Base-by-base conservation (phyloP, 1,139 yeast species). In the Suhomyces bokatorum region DNA sequence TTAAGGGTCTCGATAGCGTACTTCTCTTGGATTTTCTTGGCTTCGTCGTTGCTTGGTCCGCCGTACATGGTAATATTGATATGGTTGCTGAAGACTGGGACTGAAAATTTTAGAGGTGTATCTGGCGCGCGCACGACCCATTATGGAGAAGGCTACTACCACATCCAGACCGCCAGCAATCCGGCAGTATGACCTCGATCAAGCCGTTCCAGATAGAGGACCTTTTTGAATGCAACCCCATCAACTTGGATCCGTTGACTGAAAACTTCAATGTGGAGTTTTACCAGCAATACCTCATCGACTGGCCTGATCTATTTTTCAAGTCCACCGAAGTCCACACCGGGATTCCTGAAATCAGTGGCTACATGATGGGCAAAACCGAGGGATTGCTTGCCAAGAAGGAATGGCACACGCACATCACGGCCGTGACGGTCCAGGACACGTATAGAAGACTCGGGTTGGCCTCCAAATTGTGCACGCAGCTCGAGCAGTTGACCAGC, bases 341-440 rank as follows among this genome's bases (percentile, higher is more conserved):
- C 27, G 56, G 56, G 4, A 35, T 35, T 1, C 55, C 59, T 27
- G 69, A 68, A 37, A 72, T 79, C 16, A 80, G 85, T 38, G 95
- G 93, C 0, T 86, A 86, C 58, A 84, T 95, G 95, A 83, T 95
- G 81, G 99, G 95, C n/a, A 95, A 95, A 64, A 85, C 96, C 3
- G 99, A 95, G 64, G 99, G 99, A 1, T 58, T 67, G 44, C 51
- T 73, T 33, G 69, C 72, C 17, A 80, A 77, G 14, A 80, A 77
- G 44, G 95, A 90, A 53, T 93, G 97, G 96, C 99, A 95, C 60
- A 82, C 96, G 0, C 99, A 95, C 64, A 90, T 95, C 46, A 90
- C 98, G 0, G 99, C 99, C 0, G 97, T 95, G 3, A 90, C 99
- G 0, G 86, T 95, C 0, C 86, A 86, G 49, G 84, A 87, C 22